Evolutionary conservation across 306 rosid species (phyloP), one percentile per base, ranked within the genome.

Genomic region (Citrullus mucosospermus): DNA sequence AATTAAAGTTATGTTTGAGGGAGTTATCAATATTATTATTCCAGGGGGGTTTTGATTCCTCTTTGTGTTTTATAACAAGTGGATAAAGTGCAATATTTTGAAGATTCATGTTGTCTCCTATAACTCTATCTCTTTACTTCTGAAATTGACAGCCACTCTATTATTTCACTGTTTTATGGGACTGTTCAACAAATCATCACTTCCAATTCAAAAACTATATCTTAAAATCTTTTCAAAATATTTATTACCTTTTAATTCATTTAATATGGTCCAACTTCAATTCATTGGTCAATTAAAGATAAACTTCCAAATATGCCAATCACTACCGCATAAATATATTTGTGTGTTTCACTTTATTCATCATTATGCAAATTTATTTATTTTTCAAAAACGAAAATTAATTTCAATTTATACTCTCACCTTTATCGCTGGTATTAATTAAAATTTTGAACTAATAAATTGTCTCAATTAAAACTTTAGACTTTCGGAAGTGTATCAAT

Each of bases 21-120:
- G 74, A 65, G 13, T 3, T 65, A 6, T 65, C 6, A 36, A 36
- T 43, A 41, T 43, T 43, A 43, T 43, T 43, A 43, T 43, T 36
- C 8, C 18, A 18, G 1, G 36, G 25, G 39, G 46, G 25, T 11
- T 36, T 1, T 36, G 11, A 17, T 36, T 65, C 71, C 46, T 38
- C 7, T 17, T 67, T 6, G 39, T 56, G 13, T 9, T 67, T 36
- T 67, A 25, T 67, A 18, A 67, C 53, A 67, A 36, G 78, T 60
- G 91, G 90, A 85, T 77, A 88, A 89, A 78, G 83, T 53, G 54
- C 78, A 83, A 80, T 86, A 75, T 86, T 84, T 86, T 88, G 82
- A 83, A 91, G 91, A 93, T 93, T 91, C 93, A 89, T 83, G 89
- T 82, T 93, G 96, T 89, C 93, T 89, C 87, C 91, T 83, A 66